Conservation (phyloP, 2,329 filamentous ascomycete species). For the Bipolaris victoriae region DNA sequence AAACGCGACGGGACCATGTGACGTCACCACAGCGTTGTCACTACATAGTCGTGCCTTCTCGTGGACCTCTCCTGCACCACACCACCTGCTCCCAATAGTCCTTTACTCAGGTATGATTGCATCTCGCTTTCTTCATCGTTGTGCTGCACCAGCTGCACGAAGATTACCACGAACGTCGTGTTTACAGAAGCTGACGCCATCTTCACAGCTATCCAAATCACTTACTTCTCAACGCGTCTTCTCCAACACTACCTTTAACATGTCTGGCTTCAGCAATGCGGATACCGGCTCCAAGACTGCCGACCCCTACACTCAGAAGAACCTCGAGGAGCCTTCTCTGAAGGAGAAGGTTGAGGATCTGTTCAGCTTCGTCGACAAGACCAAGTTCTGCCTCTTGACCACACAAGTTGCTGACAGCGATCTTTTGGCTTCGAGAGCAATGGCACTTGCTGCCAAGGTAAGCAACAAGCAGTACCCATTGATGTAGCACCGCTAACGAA, state of each 20-base stretch:
- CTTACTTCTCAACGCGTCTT: constrained; percentile 13
- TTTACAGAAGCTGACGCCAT: constrained; percentile 28
- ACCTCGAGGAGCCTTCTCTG: constrained; percentile 71
- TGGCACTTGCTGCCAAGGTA: constrained; percentile 83
- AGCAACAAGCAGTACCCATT: constrained; percentile 13
- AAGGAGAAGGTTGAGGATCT: constrained; percentile 80
- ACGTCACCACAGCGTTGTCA: constrained; percentile 22
- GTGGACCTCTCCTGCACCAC: constrained; percentile 7
- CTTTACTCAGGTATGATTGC: constrained; percentile 21
- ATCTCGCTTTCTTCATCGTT: constrained; percentile 12
- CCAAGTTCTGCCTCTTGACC: constrained; percentile 90
- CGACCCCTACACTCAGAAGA: constrained; percentile 83
- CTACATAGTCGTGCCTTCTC: constrained; percentile 23
- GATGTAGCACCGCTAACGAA: constrained; percentile 3
- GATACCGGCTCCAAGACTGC: constrained; percentile 54
- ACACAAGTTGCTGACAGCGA: constrained; percentile 71
- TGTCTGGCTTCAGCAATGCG: constrained; percentile 49
- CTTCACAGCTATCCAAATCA: constrained; percentile 22
- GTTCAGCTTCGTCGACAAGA: constrained; percentile 69
- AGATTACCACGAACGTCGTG: constrained; percentile 16
- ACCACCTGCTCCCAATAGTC: constrained; percentile 6
- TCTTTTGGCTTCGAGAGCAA: constrained; percentile 78
- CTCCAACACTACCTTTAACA: constrained; percentile 25
- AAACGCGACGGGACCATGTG: constrained; percentile 14
- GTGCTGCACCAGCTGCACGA: constrained; percentile 11